These are phyloP conservation scores for Penicillium longicatenatum DNA, from an alignment of 495 filamentous ascomycete genomes.

Conservation along the genomic window DNA sequence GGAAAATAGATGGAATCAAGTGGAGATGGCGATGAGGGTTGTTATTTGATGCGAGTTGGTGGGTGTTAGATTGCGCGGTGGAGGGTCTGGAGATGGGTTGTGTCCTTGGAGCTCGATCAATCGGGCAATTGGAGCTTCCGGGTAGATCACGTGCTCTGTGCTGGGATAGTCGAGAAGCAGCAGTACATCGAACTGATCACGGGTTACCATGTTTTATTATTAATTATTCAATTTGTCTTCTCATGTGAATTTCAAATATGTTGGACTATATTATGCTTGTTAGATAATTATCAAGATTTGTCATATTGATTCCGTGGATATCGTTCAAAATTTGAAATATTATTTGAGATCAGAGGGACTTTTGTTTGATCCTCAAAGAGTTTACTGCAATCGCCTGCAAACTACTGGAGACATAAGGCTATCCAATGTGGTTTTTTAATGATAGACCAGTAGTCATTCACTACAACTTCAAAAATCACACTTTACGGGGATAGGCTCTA, in stretches of 20 bases:
- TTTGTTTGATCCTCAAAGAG: no score
- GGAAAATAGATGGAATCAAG: background rate
- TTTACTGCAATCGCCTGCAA: no score
- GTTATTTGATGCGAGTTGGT: background rate
- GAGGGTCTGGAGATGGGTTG: constrained; percentile 6
- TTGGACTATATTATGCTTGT: no score
- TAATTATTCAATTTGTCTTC: background rate
- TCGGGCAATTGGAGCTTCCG: constrained; percentile 8
- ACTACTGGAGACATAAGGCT: no score
- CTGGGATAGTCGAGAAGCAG: background rate
- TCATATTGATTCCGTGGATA: no score
- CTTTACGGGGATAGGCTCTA: no score
- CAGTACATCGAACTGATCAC: background rate
- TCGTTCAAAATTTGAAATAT: no score
- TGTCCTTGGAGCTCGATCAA: constrained; percentile 9
- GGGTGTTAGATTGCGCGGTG: constrained; percentile 2
- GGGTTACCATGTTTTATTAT: background rate
- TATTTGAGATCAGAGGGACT: no score
- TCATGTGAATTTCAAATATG: background rate
- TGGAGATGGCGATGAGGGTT: background rate
- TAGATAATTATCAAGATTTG: background rate
- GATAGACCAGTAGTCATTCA: no score
- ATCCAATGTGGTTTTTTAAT: no score
- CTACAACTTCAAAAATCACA: no score
- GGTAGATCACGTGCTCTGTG: constrained; percentile 2